Base-by-base conservation (phyloP, 441 rosid genomes). In the Adansonia grandidieri region DNA sequence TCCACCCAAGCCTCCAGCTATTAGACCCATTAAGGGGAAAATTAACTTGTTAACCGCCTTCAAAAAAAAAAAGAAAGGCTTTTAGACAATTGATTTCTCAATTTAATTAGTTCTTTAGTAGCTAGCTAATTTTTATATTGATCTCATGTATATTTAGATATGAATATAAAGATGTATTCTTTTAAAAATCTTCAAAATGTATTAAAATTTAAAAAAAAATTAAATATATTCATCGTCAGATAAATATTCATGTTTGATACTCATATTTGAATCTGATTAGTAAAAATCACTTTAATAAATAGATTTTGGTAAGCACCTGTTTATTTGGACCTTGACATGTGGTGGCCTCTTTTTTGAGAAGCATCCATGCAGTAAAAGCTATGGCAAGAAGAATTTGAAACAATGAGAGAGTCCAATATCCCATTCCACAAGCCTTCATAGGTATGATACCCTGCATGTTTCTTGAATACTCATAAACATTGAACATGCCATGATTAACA, bases 1-100 rank as follows among this genome's bases (percentile, higher is more conserved):
- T 75, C 99, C 98, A 7, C 99, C 98, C 61, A 95, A 58, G 15
- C 89, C 75, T 66, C 99, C 99, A 1, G 99, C 99, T 64, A 89
- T 48, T 5, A 95, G 78, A 14, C 97, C 96, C 95, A 92, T 95
- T 44, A 78, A 11, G 4, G 98, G 98, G 80, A 92, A 92, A 56
- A 85, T 77, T 65, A 85, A 65, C 82, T 81, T 86, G 84, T 85
- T 87, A 20, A 77, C 64, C 22, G 80, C 91, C 96, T 93, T 71
- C 61, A 76, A 15, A 77, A 51, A 45, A 74, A 51, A 68, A 6
- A 15, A 3, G 2, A 19, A 22, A 1, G n/a, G 32, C 1, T 58
- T 37, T 67, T 45, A 19, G 54, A 67, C 20, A 14, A 14, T 13
- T 32, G 15, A 1, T 44, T 44, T 14, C 56, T 5, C 58, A 37